A percentile compares a stretch with the other conserved stretches of the same genome.
These are phyloP conservation scores for Penstemon eatonii DNA, from an alignment of 257 asterid genomes.

Conservation along the genomic window DNA sequence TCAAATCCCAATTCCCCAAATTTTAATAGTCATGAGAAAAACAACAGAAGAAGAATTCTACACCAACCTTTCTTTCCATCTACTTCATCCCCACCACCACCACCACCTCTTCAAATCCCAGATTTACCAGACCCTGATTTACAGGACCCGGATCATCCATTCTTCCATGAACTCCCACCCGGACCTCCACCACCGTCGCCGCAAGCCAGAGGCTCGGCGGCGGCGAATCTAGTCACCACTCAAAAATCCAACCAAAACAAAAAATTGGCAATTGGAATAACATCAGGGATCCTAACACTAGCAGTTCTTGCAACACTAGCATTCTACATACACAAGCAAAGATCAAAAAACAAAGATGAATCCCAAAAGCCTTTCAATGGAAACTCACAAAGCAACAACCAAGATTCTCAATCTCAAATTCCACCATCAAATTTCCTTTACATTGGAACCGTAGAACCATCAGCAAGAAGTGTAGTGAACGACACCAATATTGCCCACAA, in stretches of 20 bases:
- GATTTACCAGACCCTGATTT: conserved; percentile 34
- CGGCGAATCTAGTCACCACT: conserved; percentile 40
- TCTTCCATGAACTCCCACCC: conserved; percentile 59
- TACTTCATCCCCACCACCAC: conserved; percentile 46
- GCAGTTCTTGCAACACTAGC: conserved; percentile 65
- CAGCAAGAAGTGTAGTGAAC: conserved; percentile 36
- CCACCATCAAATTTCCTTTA: conserved; percentile 65
- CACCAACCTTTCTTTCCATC: conserved; percentile 76
- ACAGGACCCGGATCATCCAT: conserved; percentile 61
- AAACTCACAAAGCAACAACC: conserved; percentile 41
- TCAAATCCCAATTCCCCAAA: conserved; percentile 10
- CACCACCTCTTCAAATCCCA: conserved; percentile 27
- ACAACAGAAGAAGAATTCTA: conserved; percentile 51
- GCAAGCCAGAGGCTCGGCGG: conserved; percentile 39
- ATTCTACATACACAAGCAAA: conserved; percentile 61
- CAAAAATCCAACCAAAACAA: conserved; percentile 52
- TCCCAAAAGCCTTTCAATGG: conserved; percentile 59
- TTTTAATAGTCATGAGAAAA: conserved; percentile 14
- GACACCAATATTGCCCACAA: conserved; percentile 37
- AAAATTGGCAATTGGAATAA: conserved; percentile 54
- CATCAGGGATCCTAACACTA: conserved; percentile 65
- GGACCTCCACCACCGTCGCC: conserved; percentile 49
- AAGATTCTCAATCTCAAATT: conserved; percentile 49
- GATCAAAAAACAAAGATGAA: conserved; percentile 36
- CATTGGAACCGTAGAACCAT: conserved; percentile 65